A percentile compares a stretch with the other conserved stretches of the same genome.
These are phyloP conservation scores for Globisporangium abappressorium DNA, from an alignment of 352 stramenopile genomes.

Conservation along the genomic window DNA sequence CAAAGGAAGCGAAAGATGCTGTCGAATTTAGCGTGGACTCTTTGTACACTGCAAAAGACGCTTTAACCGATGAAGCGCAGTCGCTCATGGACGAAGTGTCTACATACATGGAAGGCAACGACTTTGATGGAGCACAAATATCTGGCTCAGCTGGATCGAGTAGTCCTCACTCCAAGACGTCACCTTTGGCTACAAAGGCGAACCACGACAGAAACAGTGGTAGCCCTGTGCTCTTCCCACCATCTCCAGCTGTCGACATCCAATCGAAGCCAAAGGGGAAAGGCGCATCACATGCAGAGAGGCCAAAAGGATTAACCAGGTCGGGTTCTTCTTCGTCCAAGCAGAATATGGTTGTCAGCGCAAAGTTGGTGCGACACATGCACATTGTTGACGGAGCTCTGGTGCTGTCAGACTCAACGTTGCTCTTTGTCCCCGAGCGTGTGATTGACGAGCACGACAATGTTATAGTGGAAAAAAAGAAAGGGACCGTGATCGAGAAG, in stretches of 20 bases:
- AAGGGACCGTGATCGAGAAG: slow-evolving; percentile 34
- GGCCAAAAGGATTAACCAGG: background rate
- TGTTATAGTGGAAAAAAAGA: slow-evolving; percentile 52
- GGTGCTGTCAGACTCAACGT: slow-evolving; percentile 40
- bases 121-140: background rate
- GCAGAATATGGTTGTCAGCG: slow-evolving; percentile 36
- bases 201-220: background rate
- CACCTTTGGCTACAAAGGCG: background rate
- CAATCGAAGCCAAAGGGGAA: slow-evolving; percentile 1
- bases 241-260: background rate
- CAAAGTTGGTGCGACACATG: slow-evolving; percentile 74
- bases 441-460: slow-evolving; percentile 77
- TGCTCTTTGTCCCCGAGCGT: slow-evolving; percentile 63
- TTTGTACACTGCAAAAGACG: slow-evolving; percentile 69
- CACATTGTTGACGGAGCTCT: slow-evolving; percentile 68
- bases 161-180: slow-evolving; percentile 3
- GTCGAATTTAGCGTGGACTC: slow-evolving; percentile 73
- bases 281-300: background rate
- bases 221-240: background rate
- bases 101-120: slow-evolving; percentile 43
- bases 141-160: background rate
- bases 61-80: slow-evolving; percentile 63
- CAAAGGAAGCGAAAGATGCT: slow-evolving; percentile 70
- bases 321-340: slow-evolving; percentile 16
- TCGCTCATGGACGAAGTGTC: slow-evolving; percentile 59